A percentile compares a stretch with the other conserved stretches of the same genome.
Evolutionary conservation across 2,329 filamentous ascomycete species (phyloP).

Genomic region (Penicillium glabrum): DNA sequence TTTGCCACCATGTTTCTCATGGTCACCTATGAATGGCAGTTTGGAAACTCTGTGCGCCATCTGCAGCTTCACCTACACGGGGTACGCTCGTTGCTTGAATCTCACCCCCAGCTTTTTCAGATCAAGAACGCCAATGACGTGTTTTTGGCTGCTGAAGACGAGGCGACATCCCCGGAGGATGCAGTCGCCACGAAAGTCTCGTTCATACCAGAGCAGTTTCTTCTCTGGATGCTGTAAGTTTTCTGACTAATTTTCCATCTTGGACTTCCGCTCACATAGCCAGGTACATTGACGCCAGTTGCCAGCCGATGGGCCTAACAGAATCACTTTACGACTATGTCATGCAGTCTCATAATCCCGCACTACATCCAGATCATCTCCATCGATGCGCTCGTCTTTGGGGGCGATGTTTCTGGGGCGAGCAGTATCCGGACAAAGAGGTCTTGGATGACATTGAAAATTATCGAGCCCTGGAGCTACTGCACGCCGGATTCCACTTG

Average conservation of each 20-base stretch:
- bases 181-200: slow-evolving; percentile 23
- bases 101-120: slow-evolving; percentile 34
- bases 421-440: slow-evolving; percentile 37
- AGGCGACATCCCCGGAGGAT: slow-evolving; percentile 7
- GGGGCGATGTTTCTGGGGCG: slow-evolving; percentile 37
- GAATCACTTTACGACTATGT: slow-evolving; percentile 36
- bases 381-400: slow-evolving; percentile 36
- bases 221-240: slow-evolving; percentile 37
- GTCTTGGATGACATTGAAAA: slow-evolving; percentile 42
- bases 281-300: slow-evolving; percentile 33
- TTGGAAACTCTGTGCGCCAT: slow-evolving; percentile 34
- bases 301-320: slow-evolving; percentile 27
- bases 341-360: slow-evolving; percentile 30
- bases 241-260: too few species aligned
- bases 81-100: slow-evolving; percentile 35
- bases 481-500: slow-evolving; percentile 30
- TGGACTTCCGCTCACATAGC: neutral
- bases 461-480: slow-evolving; percentile 34
- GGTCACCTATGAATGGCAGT: slow-evolving; percentile 38
- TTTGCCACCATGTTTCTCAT: slow-evolving; percentile 40
- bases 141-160: slow-evolving; percentile 22
- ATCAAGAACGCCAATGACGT: slow-evolving; percentile 31
- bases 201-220: slow-evolving; percentile 37
- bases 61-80: slow-evolving; percentile 38
- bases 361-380: slow-evolving; percentile 34